These are phyloP conservation scores for Collybiopsis confluens DNA, from an alignment of 768 basidiomycete genomes.

Conservation along the genomic window DNA sequence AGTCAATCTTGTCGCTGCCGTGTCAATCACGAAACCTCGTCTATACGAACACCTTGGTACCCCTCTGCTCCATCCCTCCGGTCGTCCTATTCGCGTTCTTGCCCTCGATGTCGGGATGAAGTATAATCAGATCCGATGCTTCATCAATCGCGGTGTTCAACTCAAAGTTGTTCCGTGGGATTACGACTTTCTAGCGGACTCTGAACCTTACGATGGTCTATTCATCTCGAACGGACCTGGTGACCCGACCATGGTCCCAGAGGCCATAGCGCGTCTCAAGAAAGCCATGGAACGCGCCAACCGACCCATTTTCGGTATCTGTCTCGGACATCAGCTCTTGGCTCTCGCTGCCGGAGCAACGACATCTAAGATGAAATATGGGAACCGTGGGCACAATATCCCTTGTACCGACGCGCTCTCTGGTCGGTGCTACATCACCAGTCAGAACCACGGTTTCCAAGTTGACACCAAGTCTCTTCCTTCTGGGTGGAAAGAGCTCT, in stretches of 20 bases:
- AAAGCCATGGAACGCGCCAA: constrained; percentile 68
- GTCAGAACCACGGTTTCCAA: constrained; percentile 98
- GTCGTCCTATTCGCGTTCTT: constrained; percentile 77
- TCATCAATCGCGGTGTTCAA: constrained; percentile 86
- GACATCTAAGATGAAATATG: constrained; percentile 99
- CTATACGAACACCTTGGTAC: constrained; percentile 59
- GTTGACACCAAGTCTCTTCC: constrained; percentile 81
- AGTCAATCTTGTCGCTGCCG: constrained; percentile 85
- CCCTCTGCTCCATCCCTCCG: constrained; percentile 68
- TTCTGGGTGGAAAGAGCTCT: constrained; percentile 87
- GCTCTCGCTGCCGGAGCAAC: constrained; percentile 91
- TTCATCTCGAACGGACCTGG: constrained; percentile 99
- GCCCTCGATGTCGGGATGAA: constrained; percentile 99
- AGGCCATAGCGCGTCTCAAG: constrained; percentile 66
- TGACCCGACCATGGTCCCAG: constrained; percentile 80
- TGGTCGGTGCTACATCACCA: constrained; percentile 97
- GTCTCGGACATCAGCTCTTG: constrained; percentile 95
- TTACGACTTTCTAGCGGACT: constrained; percentile 80
- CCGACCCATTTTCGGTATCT: constrained; percentile 95
- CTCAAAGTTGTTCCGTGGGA: constrained; percentile 98
- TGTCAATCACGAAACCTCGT: constrained; percentile 69
- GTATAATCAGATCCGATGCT: constrained; percentile 98
- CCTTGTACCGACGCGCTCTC: constrained; percentile 93
- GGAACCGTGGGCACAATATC: constrained; percentile 98
- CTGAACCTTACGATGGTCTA: constrained; percentile 85